Conservation (phyloP, 768 basidiomycete genomes). For the Tricholoma bakamatsutake region DNA sequence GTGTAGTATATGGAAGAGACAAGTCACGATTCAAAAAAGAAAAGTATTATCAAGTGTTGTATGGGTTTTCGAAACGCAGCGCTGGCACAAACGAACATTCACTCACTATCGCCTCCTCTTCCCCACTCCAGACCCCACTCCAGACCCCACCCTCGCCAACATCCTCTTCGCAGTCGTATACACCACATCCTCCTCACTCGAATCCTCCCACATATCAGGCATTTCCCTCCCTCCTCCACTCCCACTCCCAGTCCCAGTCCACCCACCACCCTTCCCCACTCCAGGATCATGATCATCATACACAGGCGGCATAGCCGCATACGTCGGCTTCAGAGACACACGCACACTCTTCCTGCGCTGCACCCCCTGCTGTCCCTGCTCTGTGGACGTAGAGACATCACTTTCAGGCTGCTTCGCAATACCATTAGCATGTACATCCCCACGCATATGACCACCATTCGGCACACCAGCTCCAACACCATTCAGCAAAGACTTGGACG, state of each 20-base stretch:
- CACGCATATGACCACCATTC: background rate
- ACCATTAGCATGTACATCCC: slow-evolving; percentile 2
- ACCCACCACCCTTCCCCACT: slow-evolving; percentile 21
- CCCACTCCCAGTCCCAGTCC: slow-evolving; percentile 7
- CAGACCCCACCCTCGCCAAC: slow-evolving; percentile 36
- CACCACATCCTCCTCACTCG: slow-evolving; percentile 69
- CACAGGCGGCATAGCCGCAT: slow-evolving; percentile 60
- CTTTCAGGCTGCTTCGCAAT: slow-evolving; percentile 10
- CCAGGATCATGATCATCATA: slow-evolving; percentile 53
- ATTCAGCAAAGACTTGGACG: background rate
- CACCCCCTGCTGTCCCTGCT: background rate
- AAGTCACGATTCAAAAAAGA: too few species aligned
- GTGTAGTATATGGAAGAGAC: too few species aligned
- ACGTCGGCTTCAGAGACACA: slow-evolving; percentile 72
- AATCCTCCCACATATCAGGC: slow-evolving; percentile 62
- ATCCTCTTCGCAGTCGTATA: slow-evolving; percentile 53
- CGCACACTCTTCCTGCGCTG: slow-evolving; percentile 67
- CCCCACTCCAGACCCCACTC: slow-evolving; percentile 9
- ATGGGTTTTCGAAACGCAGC: too few species aligned
- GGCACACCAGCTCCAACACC: background rate
- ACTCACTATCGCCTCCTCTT: slow-evolving; percentile 22
- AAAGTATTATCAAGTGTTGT: too few species aligned
- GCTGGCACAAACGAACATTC: too few species aligned
- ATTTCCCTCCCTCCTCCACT: slow-evolving; percentile 15
- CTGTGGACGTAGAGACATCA: background rate